These are phyloP conservation scores for Barnettozyma sucrosica DNA, from an alignment of 805 yeast genomes.

Conservation along the genomic window DNA sequence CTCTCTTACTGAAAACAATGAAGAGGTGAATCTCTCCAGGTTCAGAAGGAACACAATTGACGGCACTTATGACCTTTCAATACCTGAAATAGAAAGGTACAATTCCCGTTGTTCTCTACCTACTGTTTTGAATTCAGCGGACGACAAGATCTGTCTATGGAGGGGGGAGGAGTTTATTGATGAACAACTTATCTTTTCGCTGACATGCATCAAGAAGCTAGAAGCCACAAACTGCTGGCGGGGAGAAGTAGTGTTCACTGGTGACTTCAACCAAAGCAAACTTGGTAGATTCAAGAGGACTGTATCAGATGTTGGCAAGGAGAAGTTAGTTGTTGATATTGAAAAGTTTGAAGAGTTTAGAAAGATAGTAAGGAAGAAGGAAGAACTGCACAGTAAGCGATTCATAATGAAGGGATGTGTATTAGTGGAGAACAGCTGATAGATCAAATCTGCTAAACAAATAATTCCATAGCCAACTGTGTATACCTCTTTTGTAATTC, in stretches of 20 bases:
- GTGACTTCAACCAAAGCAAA: background rate
- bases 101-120: background rate
- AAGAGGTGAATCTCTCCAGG: background rate
- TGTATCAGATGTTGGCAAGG: background rate
- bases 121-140: background rate
- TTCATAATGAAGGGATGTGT: constrained; percentile 1
- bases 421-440: constrained; percentile 1
- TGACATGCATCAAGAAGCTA: constrained; percentile 7
- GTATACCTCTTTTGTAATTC: background rate
- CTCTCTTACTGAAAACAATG: background rate
- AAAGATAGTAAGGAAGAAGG: background rate
- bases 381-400: background rate
- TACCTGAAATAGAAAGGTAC: background rate
- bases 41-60: constrained; percentile 8
- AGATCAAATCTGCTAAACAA: background rate
- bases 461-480: background rate
- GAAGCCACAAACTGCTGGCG: constrained; percentile 7
- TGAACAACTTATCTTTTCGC: constrained; percentile 7
- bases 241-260: constrained; percentile 2
- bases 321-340: constrained; percentile 1
- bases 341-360: constrained; percentile 3
- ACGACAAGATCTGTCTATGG: background rate
- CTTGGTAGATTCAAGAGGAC: background rate
- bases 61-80: background rate
- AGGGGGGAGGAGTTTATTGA: constrained; percentile 3